Evolutionary conservation across 2,329 filamentous ascomycete genomes (phyloP).

Genomic region (Bipolaris gigantea): DNA sequence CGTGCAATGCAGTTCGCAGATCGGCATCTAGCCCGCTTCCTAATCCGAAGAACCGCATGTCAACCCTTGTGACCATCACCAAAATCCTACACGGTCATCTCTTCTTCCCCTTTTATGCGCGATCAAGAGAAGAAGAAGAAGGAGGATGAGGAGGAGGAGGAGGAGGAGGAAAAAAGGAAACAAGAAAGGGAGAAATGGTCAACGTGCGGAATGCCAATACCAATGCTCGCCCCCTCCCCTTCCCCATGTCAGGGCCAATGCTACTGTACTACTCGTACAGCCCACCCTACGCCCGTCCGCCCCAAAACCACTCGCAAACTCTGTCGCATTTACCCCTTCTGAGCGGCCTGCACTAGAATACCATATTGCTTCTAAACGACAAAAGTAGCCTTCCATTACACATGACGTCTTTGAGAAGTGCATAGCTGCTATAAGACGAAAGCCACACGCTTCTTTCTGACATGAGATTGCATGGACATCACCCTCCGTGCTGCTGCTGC

Average conservation of each 20-base stretch:
- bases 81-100: not conserved
- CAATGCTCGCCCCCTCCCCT: not conserved
- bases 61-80: not conserved
- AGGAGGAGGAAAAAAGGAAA: no score
- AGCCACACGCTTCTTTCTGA: slow-evolving; percentile 19
- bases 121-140: no score
- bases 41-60: not conserved
- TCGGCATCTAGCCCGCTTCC: slow-evolving; percentile 7
- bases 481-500: not conserved
- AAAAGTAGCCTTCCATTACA: slow-evolving; percentile 3
- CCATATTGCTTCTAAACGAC: not conserved
- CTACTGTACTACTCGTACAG: not conserved
- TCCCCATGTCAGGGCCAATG: not conserved
- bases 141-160: no score
- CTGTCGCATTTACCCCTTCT: slow-evolving; percentile 9
- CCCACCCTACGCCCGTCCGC: not conserved
- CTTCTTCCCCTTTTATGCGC: slow-evolving; percentile 14
- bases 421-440: slow-evolving; percentile 13
- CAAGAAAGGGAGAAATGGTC: not conserved
- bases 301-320: not conserved
- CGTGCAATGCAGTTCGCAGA: slow-evolving; percentile 9
- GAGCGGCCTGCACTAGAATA: not conserved
- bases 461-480: slow-evolving; percentile 13
- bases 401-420: slow-evolving; percentile 3
- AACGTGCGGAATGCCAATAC: slow-evolving; percentile 7